phyloP scores from a whole-genome alignment of 1,139 yeast species.

The Pichia sp. region DNA sequence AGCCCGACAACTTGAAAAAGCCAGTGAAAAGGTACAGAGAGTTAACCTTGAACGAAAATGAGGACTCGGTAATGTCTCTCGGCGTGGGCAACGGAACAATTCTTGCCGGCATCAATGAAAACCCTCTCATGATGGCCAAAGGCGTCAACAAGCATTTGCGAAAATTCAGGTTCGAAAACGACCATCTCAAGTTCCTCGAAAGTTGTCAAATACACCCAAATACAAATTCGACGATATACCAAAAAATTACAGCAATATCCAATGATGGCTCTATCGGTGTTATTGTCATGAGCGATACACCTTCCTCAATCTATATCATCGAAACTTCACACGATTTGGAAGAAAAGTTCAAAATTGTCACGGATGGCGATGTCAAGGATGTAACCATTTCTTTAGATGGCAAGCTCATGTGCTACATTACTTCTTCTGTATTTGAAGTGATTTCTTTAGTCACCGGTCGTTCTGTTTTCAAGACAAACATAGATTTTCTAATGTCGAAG shows the following conservation, averaged over 20 bases:
- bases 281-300: conserved; percentile 57
- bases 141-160: conserved; percentile 73
- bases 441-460: conserved; percentile 46
- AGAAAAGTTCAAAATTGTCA: conserved; percentile 48
- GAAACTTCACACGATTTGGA: conserved; percentile 51
- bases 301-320: conserved; percentile 56
- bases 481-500: conserved; percentile 48
- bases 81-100: conserved; percentile 53
- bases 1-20: conserved; percentile 51
- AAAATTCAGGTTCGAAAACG: conserved; percentile 56
- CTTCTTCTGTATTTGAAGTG: conserved; percentile 51
- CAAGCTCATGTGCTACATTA: conserved; percentile 53
- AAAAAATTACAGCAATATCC: conserved; percentile 53
- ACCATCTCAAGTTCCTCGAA: conserved; percentile 58
- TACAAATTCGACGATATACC: conserved; percentile 48
- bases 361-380: conserved; percentile 51
- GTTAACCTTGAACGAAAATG: conserved; percentile 54
- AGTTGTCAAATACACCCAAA: conserved; percentile 47
- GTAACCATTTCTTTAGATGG: conserved; percentile 47
- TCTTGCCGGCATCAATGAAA: conserved; percentile 73
- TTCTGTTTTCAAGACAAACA: conserved; percentile 33
- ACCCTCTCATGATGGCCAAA: conserved; percentile 48
- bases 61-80: conserved; percentile 73
- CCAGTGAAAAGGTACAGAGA: conserved; percentile 61
- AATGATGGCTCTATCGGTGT: conserved; percentile 55